Evolutionary conservation across 1,284 basidiomycete genomes (phyloP).

Genomic region (Cutaneotrichosporon sp.): DNA sequence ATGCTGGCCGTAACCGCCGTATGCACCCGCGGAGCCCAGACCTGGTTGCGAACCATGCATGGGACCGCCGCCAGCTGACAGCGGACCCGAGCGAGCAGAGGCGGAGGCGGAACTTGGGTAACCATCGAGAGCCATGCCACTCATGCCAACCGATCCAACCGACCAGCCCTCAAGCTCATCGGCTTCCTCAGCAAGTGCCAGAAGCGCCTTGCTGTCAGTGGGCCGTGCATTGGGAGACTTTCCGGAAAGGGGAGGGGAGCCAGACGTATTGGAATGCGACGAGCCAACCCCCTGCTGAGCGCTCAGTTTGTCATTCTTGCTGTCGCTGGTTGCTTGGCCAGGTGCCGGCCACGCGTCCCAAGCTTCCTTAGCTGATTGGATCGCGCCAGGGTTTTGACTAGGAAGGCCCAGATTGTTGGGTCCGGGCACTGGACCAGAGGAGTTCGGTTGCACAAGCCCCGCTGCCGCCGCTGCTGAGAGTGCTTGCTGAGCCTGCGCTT

Average conservation of each 20-base stretch:
- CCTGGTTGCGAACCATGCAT: slow-evolving; percentile 8
- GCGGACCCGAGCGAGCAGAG: slow-evolving; percentile 7
- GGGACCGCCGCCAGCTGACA: slow-evolving; percentile 3
- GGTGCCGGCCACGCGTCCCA: slow-evolving; percentile 32
- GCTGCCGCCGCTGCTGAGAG: slow-evolving; percentile 5
- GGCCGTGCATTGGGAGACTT: slow-evolving; percentile 33
- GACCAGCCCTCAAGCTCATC: slow-evolving; percentile 48
- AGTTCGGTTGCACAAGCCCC: slow-evolving; percentile 2
- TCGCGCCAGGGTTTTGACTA: slow-evolving; percentile 13
- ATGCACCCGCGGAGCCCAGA: not conserved
- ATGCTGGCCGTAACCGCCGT: slow-evolving; percentile 12
- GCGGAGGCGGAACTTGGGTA: slow-evolving; percentile 4
- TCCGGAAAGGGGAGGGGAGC: slow-evolving; percentile 31
- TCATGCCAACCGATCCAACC: slow-evolving; percentile 33
- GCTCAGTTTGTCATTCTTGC: slow-evolving; percentile 13
- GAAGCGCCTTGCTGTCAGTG: slow-evolving; percentile 44
- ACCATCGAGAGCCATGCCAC: slow-evolving; percentile 21
- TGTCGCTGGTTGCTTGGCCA: slow-evolving; percentile 9
- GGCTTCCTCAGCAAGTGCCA: slow-evolving; percentile 47
- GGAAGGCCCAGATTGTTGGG: slow-evolving; percentile 2
- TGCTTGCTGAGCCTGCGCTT: slow-evolving; percentile 13
- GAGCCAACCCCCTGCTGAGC: slow-evolving; percentile 8
- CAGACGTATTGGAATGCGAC: slow-evolving; percentile 26
- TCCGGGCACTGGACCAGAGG: not conserved
- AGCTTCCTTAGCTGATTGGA: slow-evolving; percentile 29